Evolutionary conservation across 345 rosid species (phyloP).

Genomic region (Alliaria petiolata): DNA sequence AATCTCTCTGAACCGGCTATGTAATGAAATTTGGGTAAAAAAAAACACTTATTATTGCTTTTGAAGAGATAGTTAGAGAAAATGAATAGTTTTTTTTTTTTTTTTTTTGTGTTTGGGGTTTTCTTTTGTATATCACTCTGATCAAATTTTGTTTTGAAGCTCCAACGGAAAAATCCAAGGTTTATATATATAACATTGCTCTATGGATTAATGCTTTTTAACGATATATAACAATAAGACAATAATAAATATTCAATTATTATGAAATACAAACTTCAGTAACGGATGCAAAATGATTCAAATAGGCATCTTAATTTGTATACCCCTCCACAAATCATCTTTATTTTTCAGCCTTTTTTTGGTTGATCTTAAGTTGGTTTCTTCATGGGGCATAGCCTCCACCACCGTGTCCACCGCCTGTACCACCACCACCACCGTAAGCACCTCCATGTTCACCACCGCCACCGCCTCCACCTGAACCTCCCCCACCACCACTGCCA

Average conservation of each 20-base stretch:
- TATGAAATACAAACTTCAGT: slow-evolving; percentile 23
- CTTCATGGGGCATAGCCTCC: slow-evolving; percentile 38
- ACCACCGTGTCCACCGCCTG: slow-evolving; percentile 39
- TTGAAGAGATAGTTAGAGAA: slow-evolving; percentile 6
- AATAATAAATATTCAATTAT: slow-evolving; percentile 20
- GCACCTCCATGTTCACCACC: slow-evolving; percentile 21
- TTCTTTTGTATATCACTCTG: slow-evolving; percentile 1
- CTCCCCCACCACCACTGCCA: slow-evolving; percentile 35
- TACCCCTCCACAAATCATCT: slow-evolving; percentile 25
- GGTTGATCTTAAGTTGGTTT: not conserved
- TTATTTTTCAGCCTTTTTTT: slow-evolving; percentile 15
- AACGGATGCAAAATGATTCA: slow-evolving; percentile 31
- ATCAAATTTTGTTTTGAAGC: slow-evolving; percentile 4
- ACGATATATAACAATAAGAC: not conserved
- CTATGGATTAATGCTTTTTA: not conserved
- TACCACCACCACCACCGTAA: slow-evolving; percentile 30
- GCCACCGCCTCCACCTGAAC: slow-evolving; percentile 25
- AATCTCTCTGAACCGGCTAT: not conserved
- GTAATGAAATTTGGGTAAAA: not conserved
- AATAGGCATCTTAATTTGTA: slow-evolving; percentile 24
- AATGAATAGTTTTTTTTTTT: not conserved
- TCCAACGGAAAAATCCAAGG: not conserved
- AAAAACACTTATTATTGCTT: not conserved
- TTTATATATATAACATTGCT: not conserved
- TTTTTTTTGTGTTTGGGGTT: not conserved